Evolutionary conservation across 352 stramenopile genomes (phyloP).

Genomic region (Phytophthora sojae): DNA sequence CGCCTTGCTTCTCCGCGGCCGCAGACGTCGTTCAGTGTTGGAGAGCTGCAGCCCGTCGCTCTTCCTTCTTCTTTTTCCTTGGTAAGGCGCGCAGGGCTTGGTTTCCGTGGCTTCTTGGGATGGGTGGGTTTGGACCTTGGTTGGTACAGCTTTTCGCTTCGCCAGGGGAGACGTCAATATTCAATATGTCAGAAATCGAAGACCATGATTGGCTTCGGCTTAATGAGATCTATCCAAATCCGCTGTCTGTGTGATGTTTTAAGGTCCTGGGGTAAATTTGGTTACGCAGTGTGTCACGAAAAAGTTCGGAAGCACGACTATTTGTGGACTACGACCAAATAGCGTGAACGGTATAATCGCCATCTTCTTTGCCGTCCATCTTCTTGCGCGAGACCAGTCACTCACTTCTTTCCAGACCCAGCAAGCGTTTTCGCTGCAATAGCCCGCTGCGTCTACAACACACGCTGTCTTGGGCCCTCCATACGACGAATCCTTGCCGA

Average conservation of each 20-base stretch:
- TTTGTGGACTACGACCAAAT: too few relatives aligned
- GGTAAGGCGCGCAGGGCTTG: neutral
- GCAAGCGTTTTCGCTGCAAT: slow-evolving; percentile 5
- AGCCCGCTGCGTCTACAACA: neutral
- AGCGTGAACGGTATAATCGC: slow-evolving; percentile 1
- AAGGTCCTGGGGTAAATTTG: too few relatives aligned
- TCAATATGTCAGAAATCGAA: too few relatives aligned
- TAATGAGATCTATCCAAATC: too few relatives aligned
- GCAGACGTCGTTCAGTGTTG: neutral
- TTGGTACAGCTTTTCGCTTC: neutral
- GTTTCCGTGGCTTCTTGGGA: slow-evolving; percentile 8
- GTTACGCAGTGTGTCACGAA: too few relatives aligned
- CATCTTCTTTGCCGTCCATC: neutral
- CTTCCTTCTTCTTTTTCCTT: slow-evolving; percentile 1
- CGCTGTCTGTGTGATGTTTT: too few relatives aligned
- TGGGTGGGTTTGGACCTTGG: slow-evolving; percentile 3
- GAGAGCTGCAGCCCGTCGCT: neutral
- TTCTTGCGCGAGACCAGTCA: neutral
- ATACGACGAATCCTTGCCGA: slow-evolving; percentile 6
- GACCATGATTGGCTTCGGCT: too few relatives aligned
- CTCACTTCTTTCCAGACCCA: slow-evolving; percentile 4
- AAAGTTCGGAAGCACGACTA: too few relatives aligned
- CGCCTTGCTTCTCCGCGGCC: neutral
- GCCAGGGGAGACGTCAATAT: too few relatives aligned
- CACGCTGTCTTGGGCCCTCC: neutral